phyloP scores from a whole-genome alignment of 345 rosid species.

The Boechera retrofracta region DNA sequence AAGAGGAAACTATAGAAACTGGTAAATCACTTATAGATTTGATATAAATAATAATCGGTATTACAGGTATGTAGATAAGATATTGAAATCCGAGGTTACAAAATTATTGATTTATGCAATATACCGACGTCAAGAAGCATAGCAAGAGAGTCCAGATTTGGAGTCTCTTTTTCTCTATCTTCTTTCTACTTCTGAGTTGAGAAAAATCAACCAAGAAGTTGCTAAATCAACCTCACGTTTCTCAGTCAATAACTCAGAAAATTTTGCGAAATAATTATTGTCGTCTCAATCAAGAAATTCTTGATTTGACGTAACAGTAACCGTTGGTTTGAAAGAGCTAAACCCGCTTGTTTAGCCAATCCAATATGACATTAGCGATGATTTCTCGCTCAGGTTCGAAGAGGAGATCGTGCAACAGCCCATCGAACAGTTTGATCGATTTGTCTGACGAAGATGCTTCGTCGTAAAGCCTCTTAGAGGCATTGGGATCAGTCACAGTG shows the following conservation, averaged over 20 bases:
- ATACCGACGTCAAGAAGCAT: conserved; percentile 17
- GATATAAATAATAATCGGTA: neutral
- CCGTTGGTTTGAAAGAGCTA: conserved; percentile 21
- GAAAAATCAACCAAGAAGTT: conserved; percentile 32
- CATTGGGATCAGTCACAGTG: conserved; percentile 80
- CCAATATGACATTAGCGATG: conserved; percentile 63
- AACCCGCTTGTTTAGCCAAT: conserved; percentile 71
- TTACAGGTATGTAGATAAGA: neutral
- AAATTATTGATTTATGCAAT: conserved; percentile 17
- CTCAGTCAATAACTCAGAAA: conserved; percentile 17
- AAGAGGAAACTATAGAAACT: too few species aligned
- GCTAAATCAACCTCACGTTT: conserved; percentile 18
- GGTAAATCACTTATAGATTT: neutral
- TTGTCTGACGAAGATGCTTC: conserved; percentile 83
- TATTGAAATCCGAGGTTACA: conserved; percentile 1
- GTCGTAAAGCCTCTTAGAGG: conserved; percentile 62
- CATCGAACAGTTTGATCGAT: conserved; percentile 68
- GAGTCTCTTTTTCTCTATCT: neutral
- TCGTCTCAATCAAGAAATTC: conserved; percentile 32
- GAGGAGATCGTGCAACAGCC: conserved; percentile 86
- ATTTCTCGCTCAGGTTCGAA: conserved; percentile 83
- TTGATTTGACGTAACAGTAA: neutral
- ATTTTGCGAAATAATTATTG: neutral
- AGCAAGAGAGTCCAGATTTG: conserved; percentile 16
- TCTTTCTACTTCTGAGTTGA: neutral